Percentiles rank a stretch among this genome's conserved stretches.
Conservation (phyloP, 169 alveolate genomes). For the Theileria annulata region DNA sequence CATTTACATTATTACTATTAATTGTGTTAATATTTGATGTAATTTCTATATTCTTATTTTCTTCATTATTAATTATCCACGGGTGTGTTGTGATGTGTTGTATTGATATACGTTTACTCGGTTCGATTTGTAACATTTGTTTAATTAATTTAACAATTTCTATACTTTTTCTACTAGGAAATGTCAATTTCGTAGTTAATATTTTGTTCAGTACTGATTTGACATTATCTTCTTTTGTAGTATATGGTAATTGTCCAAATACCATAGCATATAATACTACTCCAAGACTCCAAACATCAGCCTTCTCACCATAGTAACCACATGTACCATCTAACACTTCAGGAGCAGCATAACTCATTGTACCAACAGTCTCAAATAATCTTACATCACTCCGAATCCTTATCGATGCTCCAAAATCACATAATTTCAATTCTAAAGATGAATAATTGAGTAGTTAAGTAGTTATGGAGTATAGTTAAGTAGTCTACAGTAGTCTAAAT, state of each 20-base stretch:
- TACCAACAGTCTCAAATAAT: conserved; percentile 76
- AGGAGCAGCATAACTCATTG: conserved; percentile 82
- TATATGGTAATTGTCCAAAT: conserved; percentile 96
- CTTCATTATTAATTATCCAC: conserved; percentile 64
- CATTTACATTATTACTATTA: background rate
- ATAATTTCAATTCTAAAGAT: conserved; percentile 78
- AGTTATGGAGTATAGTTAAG: conserved; percentile 72
- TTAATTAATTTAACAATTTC: conserved; percentile 41
- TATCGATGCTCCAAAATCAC: conserved; percentile 91
- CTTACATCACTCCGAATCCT: conserved; percentile 40
- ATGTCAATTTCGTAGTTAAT: conserved; percentile 48
- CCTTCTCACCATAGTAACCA: conserved; percentile 89
- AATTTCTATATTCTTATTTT: no score
- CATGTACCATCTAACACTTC: conserved; percentile 78
- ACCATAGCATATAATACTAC: conserved; percentile 95
- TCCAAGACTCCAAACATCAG: conserved; percentile 97
- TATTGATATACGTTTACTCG: conserved; percentile 62
- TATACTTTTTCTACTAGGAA: conserved; percentile 54
- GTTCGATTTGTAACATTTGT: conserved; percentile 67
- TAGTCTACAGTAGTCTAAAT: no score
- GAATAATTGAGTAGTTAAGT: no score
- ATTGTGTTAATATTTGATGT: no score
- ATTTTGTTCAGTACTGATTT: conserved; percentile 67
- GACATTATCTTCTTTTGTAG: conserved; percentile 79
- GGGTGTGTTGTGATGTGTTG: conserved; percentile 65